A percentile compares a stretch with the other conserved stretches of the same genome.
Evolutionary conservation across 768 basidiomycete genomes (phyloP).

Genomic region (Hypsizygus marmoreus): DNA sequence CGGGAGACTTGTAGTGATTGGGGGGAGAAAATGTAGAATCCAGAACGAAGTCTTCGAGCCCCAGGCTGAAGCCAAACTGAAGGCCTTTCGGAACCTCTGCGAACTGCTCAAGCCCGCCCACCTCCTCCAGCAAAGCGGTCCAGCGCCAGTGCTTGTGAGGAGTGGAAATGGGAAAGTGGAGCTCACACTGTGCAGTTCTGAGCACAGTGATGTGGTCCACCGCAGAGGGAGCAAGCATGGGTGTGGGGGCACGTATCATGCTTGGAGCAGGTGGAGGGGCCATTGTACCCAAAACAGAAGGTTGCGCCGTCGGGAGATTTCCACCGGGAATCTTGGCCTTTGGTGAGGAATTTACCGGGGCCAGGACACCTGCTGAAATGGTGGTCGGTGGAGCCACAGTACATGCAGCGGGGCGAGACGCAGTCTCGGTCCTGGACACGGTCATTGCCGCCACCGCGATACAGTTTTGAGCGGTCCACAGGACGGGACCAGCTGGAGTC

Average conservation of each 20-base stretch:
- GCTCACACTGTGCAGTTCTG: slow-evolving; percentile 7
- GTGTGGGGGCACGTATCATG: neutral
- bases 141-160: slow-evolving; percentile 15
- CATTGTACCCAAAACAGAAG: slow-evolving; percentile 1
- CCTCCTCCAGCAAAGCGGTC: neutral
- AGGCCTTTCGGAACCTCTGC: slow-evolving; percentile 18
- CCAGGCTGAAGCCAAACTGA: slow-evolving; percentile 19
- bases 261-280: slow-evolving; percentile 3
- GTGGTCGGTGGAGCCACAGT: neutral
- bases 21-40: slow-evolving; percentile 11
- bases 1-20: slow-evolving; percentile 14
- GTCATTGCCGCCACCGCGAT: too few species aligned
- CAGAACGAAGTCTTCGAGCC: slow-evolving; percentile 9
- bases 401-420: too few species aligned
- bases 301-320: neutral
- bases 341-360: neutral
- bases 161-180: slow-evolving; percentile 17
- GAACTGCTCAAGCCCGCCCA: neutral
- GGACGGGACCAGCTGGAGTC: too few species aligned
- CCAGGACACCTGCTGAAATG: neutral
- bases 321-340: neutral
- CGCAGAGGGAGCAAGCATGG: slow-evolving; percentile 20
- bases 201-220: slow-evolving; percentile 9
- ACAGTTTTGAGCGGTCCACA: too few species aligned
- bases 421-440: too few species aligned